Evolutionary conservation across 768 basidiomycete genomes (phyloP).

Genomic region (Suillus subalutaceus): DNA sequence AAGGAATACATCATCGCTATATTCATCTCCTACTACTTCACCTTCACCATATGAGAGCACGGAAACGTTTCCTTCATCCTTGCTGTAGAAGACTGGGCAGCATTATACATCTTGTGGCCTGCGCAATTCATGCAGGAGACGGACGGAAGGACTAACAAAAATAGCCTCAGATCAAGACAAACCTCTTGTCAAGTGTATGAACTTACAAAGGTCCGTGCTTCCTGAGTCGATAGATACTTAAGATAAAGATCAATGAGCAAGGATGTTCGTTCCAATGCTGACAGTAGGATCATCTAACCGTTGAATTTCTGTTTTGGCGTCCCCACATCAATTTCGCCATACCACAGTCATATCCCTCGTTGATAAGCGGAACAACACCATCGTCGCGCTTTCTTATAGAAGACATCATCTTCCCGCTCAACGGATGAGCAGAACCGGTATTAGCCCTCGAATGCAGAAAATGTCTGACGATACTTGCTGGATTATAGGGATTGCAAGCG

Average conservation of each 20-base stretch:
- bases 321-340: conserved; percentile 36
- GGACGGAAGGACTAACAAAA: conserved; percentile 40
- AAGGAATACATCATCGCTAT: conserved; percentile 46
- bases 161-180: conserved; percentile 28
- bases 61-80: conserved; percentile 30
- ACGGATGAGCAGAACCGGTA: conserved; percentile 51
- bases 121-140: conserved; percentile 33
- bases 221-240: conserved; percentile 49
- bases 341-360: conserved; percentile 29
- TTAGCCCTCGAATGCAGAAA: conserved; percentile 52
- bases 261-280: not conserved
- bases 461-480: conserved; percentile 3
- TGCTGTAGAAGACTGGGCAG: conserved; percentile 35
- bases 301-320: conserved; percentile 44
- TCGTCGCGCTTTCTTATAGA: not conserved
- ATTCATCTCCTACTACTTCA: conserved; percentile 40
- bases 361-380: conserved; percentile 30
- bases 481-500: not conserved
- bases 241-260: not conserved
- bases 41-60: conserved; percentile 42
- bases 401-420: conserved; percentile 2
- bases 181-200: not conserved
- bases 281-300: conserved; percentile 27
- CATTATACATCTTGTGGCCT: conserved; percentile 35
- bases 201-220: conserved; percentile 13